These are phyloP conservation scores for Bertia moriformis DNA, from an alignment of 2,329 filamentous ascomycete genomes.

Conservation along the genomic window DNA sequence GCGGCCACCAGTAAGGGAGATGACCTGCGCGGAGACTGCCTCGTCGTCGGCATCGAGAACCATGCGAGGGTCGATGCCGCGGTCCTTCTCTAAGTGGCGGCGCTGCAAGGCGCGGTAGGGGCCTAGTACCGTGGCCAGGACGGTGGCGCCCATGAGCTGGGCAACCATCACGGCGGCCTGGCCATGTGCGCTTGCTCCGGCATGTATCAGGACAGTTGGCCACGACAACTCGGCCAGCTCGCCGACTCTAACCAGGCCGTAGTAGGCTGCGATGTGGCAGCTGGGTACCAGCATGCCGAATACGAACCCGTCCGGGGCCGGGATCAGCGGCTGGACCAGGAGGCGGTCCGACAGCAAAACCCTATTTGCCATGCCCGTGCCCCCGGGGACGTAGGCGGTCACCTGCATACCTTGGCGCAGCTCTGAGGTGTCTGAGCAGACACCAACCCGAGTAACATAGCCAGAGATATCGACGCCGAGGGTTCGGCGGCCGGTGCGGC, in stretches of 20 bases:
- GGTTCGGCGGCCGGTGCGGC: constrained; percentile 12
- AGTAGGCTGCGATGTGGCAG: not conserved
- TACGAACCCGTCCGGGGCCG: not conserved
- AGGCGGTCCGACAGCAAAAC: not conserved
- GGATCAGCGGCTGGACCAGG: no score
- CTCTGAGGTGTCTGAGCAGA: constrained; percentile 18
- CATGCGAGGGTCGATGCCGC: not conserved
- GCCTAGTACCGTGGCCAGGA: not conserved
- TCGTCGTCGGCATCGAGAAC: not conserved
- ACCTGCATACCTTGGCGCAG: not conserved
- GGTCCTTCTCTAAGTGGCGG: not conserved
- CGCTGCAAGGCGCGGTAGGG: not conserved
- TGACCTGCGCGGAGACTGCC: not conserved
- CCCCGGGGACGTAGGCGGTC: no score
- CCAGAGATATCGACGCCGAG: constrained; percentile 3
- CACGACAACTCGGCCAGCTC: not conserved
- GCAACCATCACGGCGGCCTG: not conserved
- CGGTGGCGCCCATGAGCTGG: not conserved
- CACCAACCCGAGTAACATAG: constrained; percentile 14
- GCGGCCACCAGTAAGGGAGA: not conserved
- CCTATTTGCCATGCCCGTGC: not conserved
- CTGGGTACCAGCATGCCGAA: not conserved
- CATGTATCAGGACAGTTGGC: not conserved
- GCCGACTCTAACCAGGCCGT: not conserved
- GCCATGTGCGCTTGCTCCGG: not conserved